A percentile compares a stretch with the other conserved stretches of the same genome.
Conservation (phyloP, 176 grass and related monocot species). For the Carex pumila region DNA sequence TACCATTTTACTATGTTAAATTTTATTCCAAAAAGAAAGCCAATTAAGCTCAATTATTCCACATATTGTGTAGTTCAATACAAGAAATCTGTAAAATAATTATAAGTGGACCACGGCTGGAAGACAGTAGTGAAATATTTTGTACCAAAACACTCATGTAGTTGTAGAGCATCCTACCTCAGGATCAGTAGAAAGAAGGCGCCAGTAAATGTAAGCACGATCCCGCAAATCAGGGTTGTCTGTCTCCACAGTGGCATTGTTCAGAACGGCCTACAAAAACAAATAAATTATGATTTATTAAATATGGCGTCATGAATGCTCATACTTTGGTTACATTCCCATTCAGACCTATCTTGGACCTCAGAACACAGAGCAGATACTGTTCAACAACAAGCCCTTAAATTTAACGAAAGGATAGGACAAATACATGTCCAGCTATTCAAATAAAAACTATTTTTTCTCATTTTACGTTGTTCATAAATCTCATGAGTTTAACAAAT, state of each 20-base stretch:
- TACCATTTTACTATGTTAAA: not conserved
- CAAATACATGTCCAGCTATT: not conserved
- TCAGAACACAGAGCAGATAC: not conserved
- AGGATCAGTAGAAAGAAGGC: constrained; percentile 98
- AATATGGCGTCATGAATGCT: not conserved
- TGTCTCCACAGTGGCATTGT: constrained; percentile 97
- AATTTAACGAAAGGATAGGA: not conserved
- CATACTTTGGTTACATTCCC: not conserved
- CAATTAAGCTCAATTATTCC: not conserved
- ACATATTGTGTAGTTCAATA: not conserved
- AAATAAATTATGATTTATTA: not conserved
- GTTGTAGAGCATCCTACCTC: constrained; percentile 50
- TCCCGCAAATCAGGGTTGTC: constrained; percentile 98
- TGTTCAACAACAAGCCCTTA: not conserved
- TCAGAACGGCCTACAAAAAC: constrained; percentile 77
- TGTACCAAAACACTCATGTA: not conserved
- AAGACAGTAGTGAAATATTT: not conserved
- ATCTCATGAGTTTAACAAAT: not conserved
- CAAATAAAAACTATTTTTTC: not conserved
- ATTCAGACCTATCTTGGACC: not conserved
- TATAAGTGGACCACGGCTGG: not conserved
- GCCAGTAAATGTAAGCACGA: constrained; percentile 99
- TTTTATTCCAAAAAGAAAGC: not conserved
- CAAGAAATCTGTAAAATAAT: not conserved
- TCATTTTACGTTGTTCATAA: not conserved